A percentile compares a stretch with the other conserved stretches of the same genome.
These are phyloP conservation scores for Jamesozyma rosinii DNA, from an alignment of 805 yeast species.

Conservation along the genomic window DNA sequence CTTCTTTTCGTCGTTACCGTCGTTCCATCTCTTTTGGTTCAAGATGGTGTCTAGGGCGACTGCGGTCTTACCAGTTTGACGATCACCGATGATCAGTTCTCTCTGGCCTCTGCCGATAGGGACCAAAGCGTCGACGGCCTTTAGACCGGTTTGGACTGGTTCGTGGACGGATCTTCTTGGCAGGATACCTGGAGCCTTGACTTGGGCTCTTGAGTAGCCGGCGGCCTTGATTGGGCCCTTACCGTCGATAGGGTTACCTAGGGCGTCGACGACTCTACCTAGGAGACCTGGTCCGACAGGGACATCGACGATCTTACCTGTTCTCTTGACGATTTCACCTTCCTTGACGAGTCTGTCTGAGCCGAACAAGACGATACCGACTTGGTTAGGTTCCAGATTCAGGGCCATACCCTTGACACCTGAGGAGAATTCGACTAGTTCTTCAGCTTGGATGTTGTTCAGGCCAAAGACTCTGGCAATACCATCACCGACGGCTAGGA, in stretches of 20 bases:
- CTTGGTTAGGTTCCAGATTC: slow-evolving; percentile 99
- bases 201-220: slow-evolving; percentile 88
- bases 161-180: slow-evolving; percentile 98
- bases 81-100: slow-evolving; percentile 99
- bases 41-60: slow-evolving; percentile 97
- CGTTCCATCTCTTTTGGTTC: slow-evolving; percentile 98
- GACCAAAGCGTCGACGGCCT: slow-evolving; percentile 97
- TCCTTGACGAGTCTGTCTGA: slow-evolving; percentile 97
- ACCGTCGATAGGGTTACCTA: slow-evolving; percentile 99
- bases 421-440: slow-evolving; percentile 96
- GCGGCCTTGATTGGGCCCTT: slow-evolving; percentile 93
- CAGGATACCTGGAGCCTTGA: slow-evolving; percentile 99
- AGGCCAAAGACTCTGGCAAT: slow-evolving; percentile 99
- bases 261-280: slow-evolving; percentile 99
- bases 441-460: slow-evolving; percentile 99
- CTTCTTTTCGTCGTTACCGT: slow-evolving; percentile 89
- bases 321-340: slow-evolving; percentile 99
- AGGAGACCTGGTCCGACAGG: slow-evolving; percentile 97
- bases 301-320: slow-evolving; percentile 98
- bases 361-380: slow-evolving; percentile 99
- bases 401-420: slow-evolving; percentile 99
- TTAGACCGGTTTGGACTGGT: slow-evolving; percentile 99
- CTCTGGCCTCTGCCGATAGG: slow-evolving; percentile 99
- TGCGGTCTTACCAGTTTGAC: slow-evolving; percentile 99
- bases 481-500: slow-evolving; percentile 99